Percentiles rank a stretch among this genome's conserved stretches.
Conservation (phyloP, 495 filamentous ascomycete species). For the Trichoderma virens region DNA sequence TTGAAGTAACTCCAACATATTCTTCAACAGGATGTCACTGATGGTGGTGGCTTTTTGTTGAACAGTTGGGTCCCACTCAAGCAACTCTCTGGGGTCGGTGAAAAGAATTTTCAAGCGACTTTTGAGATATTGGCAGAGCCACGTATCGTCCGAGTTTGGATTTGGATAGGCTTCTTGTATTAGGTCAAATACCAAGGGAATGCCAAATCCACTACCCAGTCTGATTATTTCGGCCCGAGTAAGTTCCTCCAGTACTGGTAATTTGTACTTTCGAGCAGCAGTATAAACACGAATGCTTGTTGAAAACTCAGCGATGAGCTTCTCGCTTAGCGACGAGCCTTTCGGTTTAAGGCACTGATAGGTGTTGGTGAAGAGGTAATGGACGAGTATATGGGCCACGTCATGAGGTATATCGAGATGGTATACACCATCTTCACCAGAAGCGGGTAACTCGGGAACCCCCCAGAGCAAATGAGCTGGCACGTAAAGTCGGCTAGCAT, state of each 20-base stretch:
- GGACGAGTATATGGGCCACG: slow-evolving; percentile 17
- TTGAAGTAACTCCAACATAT: background rate
- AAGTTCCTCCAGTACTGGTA: background rate
- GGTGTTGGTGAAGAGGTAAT: slow-evolving; percentile 16
- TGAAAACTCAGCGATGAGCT: slow-evolving; percentile 11
- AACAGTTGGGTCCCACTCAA: background rate
- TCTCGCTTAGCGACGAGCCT: slow-evolving; percentile 11
- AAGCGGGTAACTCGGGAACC: background rate
- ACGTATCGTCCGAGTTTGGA: slow-evolving; percentile 5
- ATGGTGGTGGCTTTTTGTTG: background rate
- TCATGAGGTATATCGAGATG: slow-evolving; percentile 6
- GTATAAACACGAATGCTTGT: slow-evolving; percentile 14
- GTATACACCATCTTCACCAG: background rate
- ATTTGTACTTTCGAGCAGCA: slow-evolving; percentile 13
- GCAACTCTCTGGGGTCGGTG: background rate
- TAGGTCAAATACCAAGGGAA: slow-evolving; percentile 6
- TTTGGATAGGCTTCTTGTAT: slow-evolving; percentile 6
- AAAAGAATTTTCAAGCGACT: background rate
- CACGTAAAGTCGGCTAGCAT: background rate
- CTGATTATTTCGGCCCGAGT: background rate
- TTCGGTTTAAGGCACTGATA: slow-evolving; percentile 16
- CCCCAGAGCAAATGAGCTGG: background rate
- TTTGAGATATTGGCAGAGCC: slow-evolving; percentile 7
- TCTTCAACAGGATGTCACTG: background rate
- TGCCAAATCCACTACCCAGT: background rate